These are phyloP conservation scores for Inga leiocalycina DNA, from an alignment of 306 rosid genomes.

Conservation along the genomic window DNA sequence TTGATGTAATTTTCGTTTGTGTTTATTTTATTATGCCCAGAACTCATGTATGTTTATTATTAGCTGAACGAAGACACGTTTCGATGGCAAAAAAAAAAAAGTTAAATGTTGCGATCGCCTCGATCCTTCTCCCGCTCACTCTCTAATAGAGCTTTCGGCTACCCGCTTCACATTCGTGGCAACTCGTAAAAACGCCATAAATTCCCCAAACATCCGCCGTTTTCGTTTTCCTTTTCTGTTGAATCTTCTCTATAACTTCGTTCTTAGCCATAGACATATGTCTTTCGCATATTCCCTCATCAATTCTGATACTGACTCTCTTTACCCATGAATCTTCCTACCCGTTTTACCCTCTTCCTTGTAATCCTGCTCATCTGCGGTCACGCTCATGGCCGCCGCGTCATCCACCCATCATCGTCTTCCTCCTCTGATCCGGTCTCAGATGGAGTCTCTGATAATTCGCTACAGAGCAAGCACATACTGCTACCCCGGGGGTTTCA, in stretches of 20 bases:
- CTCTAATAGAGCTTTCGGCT: too few species aligned
- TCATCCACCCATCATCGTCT: conserved; percentile 14
- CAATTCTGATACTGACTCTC: neutral
- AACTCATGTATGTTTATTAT: too few species aligned
- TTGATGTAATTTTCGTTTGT: too few species aligned
- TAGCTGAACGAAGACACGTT: too few species aligned
- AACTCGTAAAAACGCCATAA: neutral
- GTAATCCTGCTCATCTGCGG: conserved; percentile 42
- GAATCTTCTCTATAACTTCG: neutral
- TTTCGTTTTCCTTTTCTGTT: neutral
- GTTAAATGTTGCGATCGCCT: too few species aligned
- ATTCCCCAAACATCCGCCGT: neutral
- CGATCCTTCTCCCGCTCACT: too few species aligned
- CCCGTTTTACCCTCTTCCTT: conserved; percentile 30
- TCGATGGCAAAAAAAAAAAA: too few species aligned
- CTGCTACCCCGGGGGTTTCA: conserved; percentile 9
- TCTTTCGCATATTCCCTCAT: neutral
- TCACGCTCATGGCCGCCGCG: conserved; percentile 44
- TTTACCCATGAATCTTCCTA: neutral
- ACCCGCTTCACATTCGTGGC: neutral
- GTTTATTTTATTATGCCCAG: too few species aligned
- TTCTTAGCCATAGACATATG: neutral
- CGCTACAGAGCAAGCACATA: conserved; percentile 15
- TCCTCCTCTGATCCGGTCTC: conserved; percentile 52
- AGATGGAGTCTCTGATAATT: conserved; percentile 47